Base-by-base conservation (phyloP, 192 early-diverging fungal species). In the Glomus cerebriforme region DNA sequence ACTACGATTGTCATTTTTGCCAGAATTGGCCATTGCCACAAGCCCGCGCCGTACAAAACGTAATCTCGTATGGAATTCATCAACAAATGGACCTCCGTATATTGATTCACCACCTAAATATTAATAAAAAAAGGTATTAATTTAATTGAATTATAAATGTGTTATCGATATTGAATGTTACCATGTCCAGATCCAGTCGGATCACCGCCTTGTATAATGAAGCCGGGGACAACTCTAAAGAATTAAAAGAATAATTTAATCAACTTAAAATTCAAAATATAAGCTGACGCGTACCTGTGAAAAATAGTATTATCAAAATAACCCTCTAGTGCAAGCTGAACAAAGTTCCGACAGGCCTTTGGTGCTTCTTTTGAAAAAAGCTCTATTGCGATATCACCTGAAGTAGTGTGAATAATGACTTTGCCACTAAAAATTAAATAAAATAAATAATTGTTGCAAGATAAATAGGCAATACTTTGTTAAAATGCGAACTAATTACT, bases 341-440 rank as follows among this genome's bases (percentile, higher is more conserved):
- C 85, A 89, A 99, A 99, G 84, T 99, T 99, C n/a, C 96, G 88
- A 77, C 92, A 92, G 12, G 97, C 92, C 74, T 93, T 93, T 0
- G 97, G 97, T 0, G 93, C 80, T 82, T 99, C 96, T 76, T 97
- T 97, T n/a, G 94, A 86, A 95, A 96, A 99, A 37, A 98, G 89
- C 82, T 97, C 96, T 24, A 99, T 90, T 35, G 95, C 93, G 34
- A 99, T 88, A 82, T 95, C 93, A 17, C 97, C 97, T 34, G 84
- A 85, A 9, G 92, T 91, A 13, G 97, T 97, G 29, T 96, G 90
- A 39, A 99, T 81, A 79, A 94, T 87, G 32, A 98, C 92, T 67
- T 92, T 92, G 64, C 89, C 90, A 83, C 89, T 92, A 74, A 68
- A 39, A 37, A 64, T n/a, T 27, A 15, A 27, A 29, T n/a, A 29